Conservation (phyloP, 805 yeast genomes). For the Candida qinlingensis region DNA sequence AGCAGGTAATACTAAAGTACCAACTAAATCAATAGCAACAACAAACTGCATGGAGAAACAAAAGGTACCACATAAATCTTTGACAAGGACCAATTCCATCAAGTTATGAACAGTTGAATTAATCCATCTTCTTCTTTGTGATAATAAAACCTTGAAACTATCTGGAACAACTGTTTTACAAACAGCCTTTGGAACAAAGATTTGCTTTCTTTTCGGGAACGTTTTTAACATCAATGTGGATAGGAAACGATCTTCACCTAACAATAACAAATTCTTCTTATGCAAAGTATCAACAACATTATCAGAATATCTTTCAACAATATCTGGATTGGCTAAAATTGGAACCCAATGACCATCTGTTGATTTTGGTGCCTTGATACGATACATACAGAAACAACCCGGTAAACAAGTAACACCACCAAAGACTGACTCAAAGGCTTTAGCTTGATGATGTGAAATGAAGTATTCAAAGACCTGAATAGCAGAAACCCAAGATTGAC, state of each 20-base stretch:
- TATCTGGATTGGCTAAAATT: conserved; percentile 85
- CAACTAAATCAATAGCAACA: conserved; percentile 75
- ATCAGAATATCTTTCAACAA: conserved; percentile 86
- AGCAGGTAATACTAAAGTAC: conserved; percentile 84
- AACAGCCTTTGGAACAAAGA: conserved; percentile 85
- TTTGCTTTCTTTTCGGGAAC: conserved; percentile 83
- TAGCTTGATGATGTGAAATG: conserved; percentile 90
- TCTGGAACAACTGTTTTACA: conserved; percentile 92
- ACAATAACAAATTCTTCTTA: conserved; percentile 72
- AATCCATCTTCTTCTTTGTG: conserved; percentile 96
- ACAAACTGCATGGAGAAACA: conserved; percentile 95
- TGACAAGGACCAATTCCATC: conserved; percentile 78
- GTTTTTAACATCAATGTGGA: conserved; percentile 82
- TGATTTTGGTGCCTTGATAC: conserved; percentile 87
- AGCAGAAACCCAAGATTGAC: conserved; percentile 82
- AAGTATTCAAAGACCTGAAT: conserved; percentile 93
- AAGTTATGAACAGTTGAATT: conserved; percentile 91
- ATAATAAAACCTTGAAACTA: conserved; percentile 67
- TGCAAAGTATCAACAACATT: conserved; percentile 81
- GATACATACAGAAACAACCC: conserved; percentile 89
- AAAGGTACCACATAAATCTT: conserved; percentile 89
- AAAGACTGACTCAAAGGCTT: conserved; percentile 91
- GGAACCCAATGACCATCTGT: conserved; percentile 85
- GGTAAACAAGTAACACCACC: conserved; percentile 95
- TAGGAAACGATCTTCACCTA: conserved; percentile 88